These are phyloP conservation scores for Hypoxylon intermedium DNA, from an alignment of 495 filamentous ascomycete species.

Conservation along the genomic window DNA sequence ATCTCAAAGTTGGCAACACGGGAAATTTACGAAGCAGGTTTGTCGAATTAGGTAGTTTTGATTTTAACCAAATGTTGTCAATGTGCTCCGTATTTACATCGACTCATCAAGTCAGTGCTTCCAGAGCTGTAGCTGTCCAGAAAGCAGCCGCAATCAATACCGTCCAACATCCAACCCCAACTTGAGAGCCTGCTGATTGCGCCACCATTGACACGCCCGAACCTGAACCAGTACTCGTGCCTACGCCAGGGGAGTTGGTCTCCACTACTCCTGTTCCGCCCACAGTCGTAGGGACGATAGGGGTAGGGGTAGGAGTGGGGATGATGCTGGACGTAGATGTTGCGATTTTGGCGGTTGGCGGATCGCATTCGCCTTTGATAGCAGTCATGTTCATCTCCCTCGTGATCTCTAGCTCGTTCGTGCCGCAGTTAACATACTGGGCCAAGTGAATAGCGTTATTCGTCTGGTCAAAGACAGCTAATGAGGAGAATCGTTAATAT, in stretches of 20 bases:
- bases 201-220: background rate
- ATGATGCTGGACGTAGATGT: background rate
- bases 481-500: slow-evolving; percentile 1
- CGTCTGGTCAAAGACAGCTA: slow-evolving; percentile 58
- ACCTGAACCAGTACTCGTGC: slow-evolving; percentile 3
- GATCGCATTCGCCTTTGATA: slow-evolving; percentile 36
- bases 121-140: slow-evolving; percentile 1
- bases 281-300: background rate
- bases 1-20: no score
- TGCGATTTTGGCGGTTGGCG: slow-evolving; percentile 16
- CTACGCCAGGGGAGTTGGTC: background rate
- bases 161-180: background rate
- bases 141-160: background rate
- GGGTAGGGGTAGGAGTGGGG: background rate
- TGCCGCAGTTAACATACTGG: slow-evolving; percentile 56
- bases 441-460: slow-evolving; percentile 53
- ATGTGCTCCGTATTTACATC: background rate
- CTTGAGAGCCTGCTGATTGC: slow-evolving; percentile 2
- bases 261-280: background rate
- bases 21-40: no score
- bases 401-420: slow-evolving; percentile 41
- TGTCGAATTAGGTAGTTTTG: no score
- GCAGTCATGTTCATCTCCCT: slow-evolving; percentile 19
- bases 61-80: background rate
- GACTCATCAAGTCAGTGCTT: background rate